Evolutionary conservation across 257 asterid species (phyloP), one percentile per base, ranked within the genome.

Genomic region (Gentiana macrophylla): DNA sequence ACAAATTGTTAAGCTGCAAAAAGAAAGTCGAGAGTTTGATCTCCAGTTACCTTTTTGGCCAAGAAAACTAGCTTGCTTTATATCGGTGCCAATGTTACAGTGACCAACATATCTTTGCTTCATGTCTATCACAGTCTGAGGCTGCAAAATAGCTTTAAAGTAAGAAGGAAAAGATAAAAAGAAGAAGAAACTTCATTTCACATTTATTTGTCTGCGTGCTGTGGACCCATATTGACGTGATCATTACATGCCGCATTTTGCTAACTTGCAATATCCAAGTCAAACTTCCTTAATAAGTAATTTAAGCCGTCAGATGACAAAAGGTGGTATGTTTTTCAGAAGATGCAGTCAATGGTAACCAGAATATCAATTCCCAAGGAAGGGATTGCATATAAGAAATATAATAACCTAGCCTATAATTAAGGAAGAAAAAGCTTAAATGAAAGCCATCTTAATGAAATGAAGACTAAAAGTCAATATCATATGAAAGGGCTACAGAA

Each of bases 41-140:
- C 52, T 57, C 49, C 60, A 35, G 51, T 50, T 77, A 92, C 99
- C 99, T 83, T 73, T 15, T 69, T 77, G 94, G 47, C 99, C 97
- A 62, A 92, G 71, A 71, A 92, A 92, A 79, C 94, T 92, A 45
- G 99, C 97, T 62, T 92, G 99, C 62, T 92, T 92, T 65, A 92
- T 92, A 70, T 88, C 99, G 37, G 99, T 92, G 67, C 95, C 94
- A 7, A 73, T 71, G 67, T 92, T 92, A 65, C 97, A 88, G 56
- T 92, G 99, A 60, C 99, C 97, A 66, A 88, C 78, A 55, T 81
- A 92, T 77, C 94, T 83, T 72, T 72, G 92, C 66, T 84, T 88
- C 99, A 92, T 86, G 82, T 92, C 95, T 72, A 81, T 70, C 32
- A 73, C 93, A 44, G 67, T 76, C 87, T 86, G 94, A 56, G 88